Percentiles rank a stretch among this genome's conserved stretches.
These are phyloP conservation scores for Wickerhamiella siamensis DNA, from an alignment of 805 yeast species.

Conservation along the genomic window DNA sequence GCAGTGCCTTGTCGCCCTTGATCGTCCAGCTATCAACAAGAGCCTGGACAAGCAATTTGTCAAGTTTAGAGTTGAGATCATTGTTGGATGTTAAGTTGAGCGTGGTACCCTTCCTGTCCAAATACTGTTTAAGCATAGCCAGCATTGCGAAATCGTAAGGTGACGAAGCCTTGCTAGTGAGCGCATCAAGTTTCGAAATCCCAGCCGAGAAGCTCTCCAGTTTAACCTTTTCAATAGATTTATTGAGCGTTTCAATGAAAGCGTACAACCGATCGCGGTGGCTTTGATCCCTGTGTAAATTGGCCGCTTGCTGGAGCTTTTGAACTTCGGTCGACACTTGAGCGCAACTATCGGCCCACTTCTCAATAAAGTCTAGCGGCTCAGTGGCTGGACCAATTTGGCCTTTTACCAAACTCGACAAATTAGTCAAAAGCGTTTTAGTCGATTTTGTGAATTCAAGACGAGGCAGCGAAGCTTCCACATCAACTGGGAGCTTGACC, in stretches of 20 bases:
- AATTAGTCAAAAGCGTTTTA: background rate
- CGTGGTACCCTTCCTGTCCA: background rate
- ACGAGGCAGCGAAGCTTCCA: background rate
- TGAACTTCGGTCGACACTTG: background rate
- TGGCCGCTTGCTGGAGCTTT: background rate
- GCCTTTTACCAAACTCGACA: background rate
- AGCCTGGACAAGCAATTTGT: constrained; percentile 3
- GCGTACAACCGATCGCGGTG: background rate
- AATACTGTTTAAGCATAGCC: background rate
- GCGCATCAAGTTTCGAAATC: too few relatives aligned
- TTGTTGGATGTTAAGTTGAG: background rate
- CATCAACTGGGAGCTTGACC: background rate
- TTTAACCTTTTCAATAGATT: background rate
- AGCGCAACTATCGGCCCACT: background rate
- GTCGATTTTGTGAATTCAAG: background rate
- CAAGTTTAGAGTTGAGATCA: background rate
- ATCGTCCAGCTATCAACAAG: constrained; percentile 2
- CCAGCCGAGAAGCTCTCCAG: too few relatives aligned
- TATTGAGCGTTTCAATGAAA: background rate
- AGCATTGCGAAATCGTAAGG: background rate
- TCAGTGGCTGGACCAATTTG: background rate
- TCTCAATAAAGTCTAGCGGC: background rate
- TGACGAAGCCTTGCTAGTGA: too few relatives aligned
- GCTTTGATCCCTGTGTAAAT: background rate
- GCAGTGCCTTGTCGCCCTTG: background rate